These are phyloP conservation scores for Strobilomyces echinocephalus DNA, from an alignment of 768 basidiomycete species.

Conservation along the genomic window DNA sequence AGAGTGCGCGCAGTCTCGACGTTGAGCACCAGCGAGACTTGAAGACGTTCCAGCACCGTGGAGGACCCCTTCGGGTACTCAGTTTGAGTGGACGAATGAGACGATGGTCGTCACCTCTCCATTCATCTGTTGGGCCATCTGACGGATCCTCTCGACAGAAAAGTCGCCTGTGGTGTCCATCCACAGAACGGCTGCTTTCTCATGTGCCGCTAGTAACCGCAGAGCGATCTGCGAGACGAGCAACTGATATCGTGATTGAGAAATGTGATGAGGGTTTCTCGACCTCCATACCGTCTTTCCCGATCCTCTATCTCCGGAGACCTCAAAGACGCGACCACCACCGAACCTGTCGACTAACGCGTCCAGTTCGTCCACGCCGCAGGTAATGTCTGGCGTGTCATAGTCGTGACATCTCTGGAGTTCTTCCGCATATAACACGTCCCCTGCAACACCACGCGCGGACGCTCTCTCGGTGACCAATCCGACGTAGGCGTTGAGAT, in stretches of 20 bases:
- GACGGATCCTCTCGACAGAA: conserved; percentile 43
- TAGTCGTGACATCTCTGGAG: conserved; percentile 10
- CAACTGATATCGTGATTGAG: conserved; percentile 37
- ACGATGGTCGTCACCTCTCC: conserved; percentile 21
- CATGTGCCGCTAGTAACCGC: conserved; percentile 41
- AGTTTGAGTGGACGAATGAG: not conserved
- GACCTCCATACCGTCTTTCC: conserved; percentile 62
- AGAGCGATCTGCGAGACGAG: conserved; percentile 58
- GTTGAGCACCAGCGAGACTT: conserved; percentile 55
- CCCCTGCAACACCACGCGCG: conserved; percentile 36
- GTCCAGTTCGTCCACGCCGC: conserved; percentile 50
- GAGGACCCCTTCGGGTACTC: conserved; percentile 22
- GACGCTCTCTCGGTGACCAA: conserved; percentile 41
- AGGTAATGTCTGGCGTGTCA: conserved; percentile 10
- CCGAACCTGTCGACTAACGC: conserved; percentile 46
- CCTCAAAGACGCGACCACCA: conserved; percentile 54
- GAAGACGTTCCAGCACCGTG: conserved; percentile 49
- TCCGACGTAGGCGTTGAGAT: conserved; percentile 40
- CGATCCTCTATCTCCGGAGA: conserved; percentile 60
- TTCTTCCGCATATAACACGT: conserved; percentile 22
- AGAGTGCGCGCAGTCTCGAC: conserved; percentile 49
- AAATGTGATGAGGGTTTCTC: not conserved
- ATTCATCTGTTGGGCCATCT: conserved; percentile 32
- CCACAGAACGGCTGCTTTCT: conserved; percentile 51
- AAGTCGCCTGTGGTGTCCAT: conserved; percentile 71